Percentiles rank a stretch among this genome's conserved stretches.
These are phyloP conservation scores for Tulasnella calospora DNA, from an alignment of 768 basidiomycete genomes.

Conservation along the genomic window DNA sequence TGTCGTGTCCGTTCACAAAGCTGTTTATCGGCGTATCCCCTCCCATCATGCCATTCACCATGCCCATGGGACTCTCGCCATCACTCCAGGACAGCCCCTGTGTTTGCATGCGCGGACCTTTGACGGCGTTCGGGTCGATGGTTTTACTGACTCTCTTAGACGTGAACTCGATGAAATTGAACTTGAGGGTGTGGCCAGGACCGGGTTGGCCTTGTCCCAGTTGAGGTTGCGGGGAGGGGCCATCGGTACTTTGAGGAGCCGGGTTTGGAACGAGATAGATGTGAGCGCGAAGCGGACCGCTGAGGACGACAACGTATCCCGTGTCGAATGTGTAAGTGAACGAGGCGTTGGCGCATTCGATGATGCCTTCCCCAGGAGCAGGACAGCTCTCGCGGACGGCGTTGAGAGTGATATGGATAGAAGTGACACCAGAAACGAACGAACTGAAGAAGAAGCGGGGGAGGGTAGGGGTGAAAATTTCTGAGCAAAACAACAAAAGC, in stretches of 20 bases:
- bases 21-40: conserved; percentile 6
- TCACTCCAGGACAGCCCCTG: conserved; percentile 32
- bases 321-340: conserved; percentile 81
- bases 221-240: conserved; percentile 30
- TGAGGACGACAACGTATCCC: conserved; percentile 71
- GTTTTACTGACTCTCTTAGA: conserved; percentile 69
- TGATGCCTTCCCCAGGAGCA: conserved; percentile 46
- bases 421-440: conserved; percentile 76
- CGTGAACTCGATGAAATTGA: conserved; percentile 70
- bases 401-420: conserved; percentile 74
- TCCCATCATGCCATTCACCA: conserved; percentile 42
- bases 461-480: conserved; percentile 72
- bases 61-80: conserved; percentile 45
- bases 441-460: conserved; percentile 55
- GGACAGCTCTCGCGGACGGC: conserved; percentile 59
- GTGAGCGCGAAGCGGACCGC: conserved; percentile 68
- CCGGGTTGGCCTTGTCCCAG: conserved; percentile 24
- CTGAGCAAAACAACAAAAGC: conserved; percentile 37
- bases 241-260: conserved; percentile 15
- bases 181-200: conserved; percentile 46
- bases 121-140: conserved; percentile 60
- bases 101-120: conserved; percentile 37
- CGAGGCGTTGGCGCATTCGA: conserved; percentile 66
- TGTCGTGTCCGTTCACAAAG: conserved; percentile 10
- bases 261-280: conserved; percentile 41